A percentile compares a stretch with the other conserved stretches of the same genome.
phyloP scores from a whole-genome alignment of 352 stramenopile genomes.

The Phytopythium chamaehyphon region DNA sequence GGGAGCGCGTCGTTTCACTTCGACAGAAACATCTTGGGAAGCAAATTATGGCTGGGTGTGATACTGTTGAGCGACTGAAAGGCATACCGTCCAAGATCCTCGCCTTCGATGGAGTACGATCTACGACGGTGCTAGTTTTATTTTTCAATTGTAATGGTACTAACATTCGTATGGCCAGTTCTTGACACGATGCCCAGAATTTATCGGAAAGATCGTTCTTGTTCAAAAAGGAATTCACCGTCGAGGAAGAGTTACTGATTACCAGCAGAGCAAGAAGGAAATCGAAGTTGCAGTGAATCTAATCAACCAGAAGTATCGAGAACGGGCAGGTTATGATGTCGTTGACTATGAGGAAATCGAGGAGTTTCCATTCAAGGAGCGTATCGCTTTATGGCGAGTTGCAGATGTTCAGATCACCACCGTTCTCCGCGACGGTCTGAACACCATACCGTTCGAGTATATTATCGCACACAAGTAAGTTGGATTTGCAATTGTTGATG shows the following conservation, averaged over 20 bases:
- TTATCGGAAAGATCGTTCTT: conserved; percentile 78
- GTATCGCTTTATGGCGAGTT: conserved; percentile 73
- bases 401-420: conserved; percentile 76
- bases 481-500: not conserved
- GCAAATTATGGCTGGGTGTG: conserved; percentile 91
- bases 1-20: conserved; percentile 48
- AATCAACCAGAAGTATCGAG: conserved; percentile 90
- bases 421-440: conserved; percentile 71
- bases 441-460: conserved; percentile 80
- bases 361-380: conserved; percentile 63
- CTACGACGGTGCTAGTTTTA: too few relatives aligned
- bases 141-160: too few relatives aligned
- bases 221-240: conserved; percentile 77
- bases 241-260: conserved; percentile 90
- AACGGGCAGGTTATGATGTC: conserved; percentile 41
- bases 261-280: conserved; percentile 92
- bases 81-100: conserved; percentile 97
- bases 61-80: conserved; percentile 95
- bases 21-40: conserved; percentile 62
- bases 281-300: conserved; percentile 85
- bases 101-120: conserved; percentile 83
- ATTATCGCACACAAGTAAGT: conserved; percentile 72
- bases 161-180: conserved; percentile 45
- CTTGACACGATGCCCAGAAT: conserved; percentile 80
- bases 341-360: conserved; percentile 78